Conservation (phyloP, 2,329 filamentous ascomycete genomes). For the Pseudocercospora pini-densiflorae region DNA sequence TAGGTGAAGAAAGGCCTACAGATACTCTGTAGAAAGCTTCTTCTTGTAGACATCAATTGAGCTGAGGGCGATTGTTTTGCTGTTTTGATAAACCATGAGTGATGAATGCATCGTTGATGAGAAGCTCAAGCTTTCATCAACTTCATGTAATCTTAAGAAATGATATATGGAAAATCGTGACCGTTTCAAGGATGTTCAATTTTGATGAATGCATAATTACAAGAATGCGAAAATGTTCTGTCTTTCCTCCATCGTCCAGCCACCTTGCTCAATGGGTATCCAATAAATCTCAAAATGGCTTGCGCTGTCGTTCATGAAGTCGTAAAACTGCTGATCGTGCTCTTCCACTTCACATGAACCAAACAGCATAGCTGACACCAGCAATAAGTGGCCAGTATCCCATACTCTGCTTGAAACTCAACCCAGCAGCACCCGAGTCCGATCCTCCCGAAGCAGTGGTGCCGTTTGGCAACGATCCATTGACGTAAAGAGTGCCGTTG, state of each 20-base stretch:
- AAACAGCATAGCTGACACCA: slow-evolving; percentile 43
- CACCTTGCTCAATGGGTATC: not conserved
- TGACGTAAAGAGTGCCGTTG: slow-evolving; percentile 65
- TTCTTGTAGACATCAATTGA: too few species aligned
- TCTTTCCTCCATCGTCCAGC: not conserved
- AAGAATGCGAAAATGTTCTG: not conserved
- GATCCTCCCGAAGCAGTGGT: slow-evolving; percentile 48
- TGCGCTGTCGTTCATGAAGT: not conserved
- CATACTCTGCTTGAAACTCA: slow-evolving; percentile 15
- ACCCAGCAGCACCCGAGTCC: slow-evolving; percentile 24
- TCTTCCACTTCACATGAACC: slow-evolving; percentile 32
- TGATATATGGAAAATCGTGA: too few species aligned
- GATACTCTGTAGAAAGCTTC: too few species aligned
- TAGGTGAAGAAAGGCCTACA: too few species aligned
- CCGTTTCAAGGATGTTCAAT: not conserved
- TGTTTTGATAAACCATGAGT: too few species aligned
- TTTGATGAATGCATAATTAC: not conserved
- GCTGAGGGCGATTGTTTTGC: too few species aligned
- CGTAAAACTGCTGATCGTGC: not conserved
- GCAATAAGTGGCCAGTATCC: slow-evolving; percentile 46
- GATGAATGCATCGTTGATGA: too few species aligned
- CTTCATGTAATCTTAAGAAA: too few species aligned
- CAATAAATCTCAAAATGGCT: not conserved
- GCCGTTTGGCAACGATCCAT: slow-evolving; percentile 69
- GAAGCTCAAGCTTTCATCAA: too few species aligned